Percentiles rank a stretch among this genome's conserved stretches.
Evolutionary conservation across 495 filamentous ascomycete genomes (phyloP).

Genomic region (Penicillium herquei): DNA sequence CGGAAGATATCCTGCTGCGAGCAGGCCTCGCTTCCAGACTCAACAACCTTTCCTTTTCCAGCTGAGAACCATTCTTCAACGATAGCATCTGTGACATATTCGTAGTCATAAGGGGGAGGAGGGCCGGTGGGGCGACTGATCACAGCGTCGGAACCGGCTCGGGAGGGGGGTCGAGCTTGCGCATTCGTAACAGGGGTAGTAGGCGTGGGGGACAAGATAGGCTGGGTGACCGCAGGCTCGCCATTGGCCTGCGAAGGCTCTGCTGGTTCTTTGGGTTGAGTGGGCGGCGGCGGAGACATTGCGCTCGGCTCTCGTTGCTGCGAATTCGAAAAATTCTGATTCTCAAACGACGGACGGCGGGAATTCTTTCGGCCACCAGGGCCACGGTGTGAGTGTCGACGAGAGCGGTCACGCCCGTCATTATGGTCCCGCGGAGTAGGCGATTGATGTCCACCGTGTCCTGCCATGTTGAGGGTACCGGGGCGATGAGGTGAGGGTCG

Average conservation of each 20-base stretch:
- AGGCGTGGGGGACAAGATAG: conserved; percentile 28
- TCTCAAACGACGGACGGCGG: conserved; percentile 30
- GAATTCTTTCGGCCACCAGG: conserved; percentile 34
- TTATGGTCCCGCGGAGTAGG: conserved; percentile 39
- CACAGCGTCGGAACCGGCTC: conserved; percentile 16
- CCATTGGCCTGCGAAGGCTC: conserved; percentile 28
- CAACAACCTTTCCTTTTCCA: conserved; percentile 47
- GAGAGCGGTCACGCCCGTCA: conserved; percentile 44
- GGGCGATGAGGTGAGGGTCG: conserved; percentile 67
- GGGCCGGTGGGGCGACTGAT: conserved; percentile 19
- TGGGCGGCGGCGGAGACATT: conserved; percentile 38
- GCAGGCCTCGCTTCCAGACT: conserved; percentile 50
- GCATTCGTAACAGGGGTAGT: conserved; percentile 19
- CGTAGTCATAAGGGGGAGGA: conserved; percentile 50
- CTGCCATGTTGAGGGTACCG: conserved; percentile 56
- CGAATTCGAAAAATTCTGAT: conserved; percentile 31
- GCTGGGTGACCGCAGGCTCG: conserved; percentile 14
- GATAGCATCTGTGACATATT: conserved; percentile 52
- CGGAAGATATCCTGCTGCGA: conserved; percentile 62
- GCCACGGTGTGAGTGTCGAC: conserved; percentile 44
- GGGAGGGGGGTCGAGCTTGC: conserved; percentile 23
- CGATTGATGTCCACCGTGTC: conserved; percentile 43
- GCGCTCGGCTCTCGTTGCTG: conserved; percentile 32
- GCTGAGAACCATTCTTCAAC: conserved; percentile 49
- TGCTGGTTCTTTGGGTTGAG: conserved; percentile 26